Percentiles rank a stretch among this genome's conserved stretches.
These are phyloP conservation scores for Tieghemostelium lacteum DNA, from an alignment of 78 protist species.

Conservation along the genomic window DNA sequence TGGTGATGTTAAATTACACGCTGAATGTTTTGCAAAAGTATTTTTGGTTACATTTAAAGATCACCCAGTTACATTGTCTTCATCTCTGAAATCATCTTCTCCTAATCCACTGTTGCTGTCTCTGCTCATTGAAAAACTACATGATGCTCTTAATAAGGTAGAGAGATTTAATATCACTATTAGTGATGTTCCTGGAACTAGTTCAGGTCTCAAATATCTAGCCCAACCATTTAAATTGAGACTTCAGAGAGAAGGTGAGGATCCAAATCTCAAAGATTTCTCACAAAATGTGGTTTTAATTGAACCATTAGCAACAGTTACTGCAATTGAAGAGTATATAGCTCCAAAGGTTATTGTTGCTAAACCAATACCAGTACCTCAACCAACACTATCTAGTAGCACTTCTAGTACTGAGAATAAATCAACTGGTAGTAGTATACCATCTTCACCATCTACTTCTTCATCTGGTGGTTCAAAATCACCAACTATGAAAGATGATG, in stretches of 20 bases:
- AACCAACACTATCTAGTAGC: not conserved
- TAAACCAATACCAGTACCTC: not conserved
- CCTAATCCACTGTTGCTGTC: slow-evolving; percentile 35
- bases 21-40: slow-evolving; percentile 61
- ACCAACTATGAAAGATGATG: not conserved
- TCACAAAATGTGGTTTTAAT: slow-evolving; percentile 77
- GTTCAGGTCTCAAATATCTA: slow-evolving; percentile 71
- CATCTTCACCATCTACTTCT: not conserved
- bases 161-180: slow-evolving; percentile 72
- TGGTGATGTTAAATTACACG: slow-evolving; percentile 49
- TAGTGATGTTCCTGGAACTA: slow-evolving; percentile 71
- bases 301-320: slow-evolving; percentile 86
- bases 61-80: not conserved
- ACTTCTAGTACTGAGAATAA: not conserved
- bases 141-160: slow-evolving; percentile 70
- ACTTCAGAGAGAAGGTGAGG: slow-evolving; percentile 29
- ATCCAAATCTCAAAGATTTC: slow-evolving; percentile 36
- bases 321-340: slow-evolving; percentile 85
- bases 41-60: slow-evolving; percentile 20
- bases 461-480: not conserved
- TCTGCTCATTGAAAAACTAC: slow-evolving; percentile 53
- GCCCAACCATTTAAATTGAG: slow-evolving; percentile 84
- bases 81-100: slow-evolving; percentile 19
- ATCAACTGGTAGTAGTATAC: not conserved
- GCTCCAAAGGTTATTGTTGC: slow-evolving; percentile 70